These are phyloP conservation scores for Ceratobasidium sp. DNA, from an alignment of 1,284 basidiomycete species.

Conservation along the genomic window DNA sequence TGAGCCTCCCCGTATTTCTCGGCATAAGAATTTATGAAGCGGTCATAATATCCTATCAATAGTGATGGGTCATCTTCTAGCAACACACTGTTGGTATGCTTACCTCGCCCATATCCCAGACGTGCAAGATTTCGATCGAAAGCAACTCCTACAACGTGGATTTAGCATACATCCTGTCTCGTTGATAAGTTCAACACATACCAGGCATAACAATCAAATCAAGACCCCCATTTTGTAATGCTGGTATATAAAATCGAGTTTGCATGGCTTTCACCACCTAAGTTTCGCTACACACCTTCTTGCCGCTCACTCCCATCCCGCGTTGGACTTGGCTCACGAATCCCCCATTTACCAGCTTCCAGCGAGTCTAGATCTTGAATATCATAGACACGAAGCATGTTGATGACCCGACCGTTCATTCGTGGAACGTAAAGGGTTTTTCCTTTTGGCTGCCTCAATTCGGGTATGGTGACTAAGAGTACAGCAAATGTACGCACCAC, in stretches of 20 bases:
- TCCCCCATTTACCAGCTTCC: conserved; percentile 42
- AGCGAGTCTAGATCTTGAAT: conserved; percentile 37
- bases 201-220: conserved; percentile 44
- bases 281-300: conserved; percentile 18
- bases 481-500: background rate
- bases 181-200: background rate
- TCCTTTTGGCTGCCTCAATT: background rate
- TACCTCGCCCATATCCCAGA: conserved; percentile 43
- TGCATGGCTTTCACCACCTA: conserved; percentile 5
- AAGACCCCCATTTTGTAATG: conserved; percentile 22
- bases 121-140: conserved; percentile 41
- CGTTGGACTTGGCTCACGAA: conserved; percentile 41
- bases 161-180: background rate
- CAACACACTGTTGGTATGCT: background rate
- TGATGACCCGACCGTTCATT: conserved; percentile 39
- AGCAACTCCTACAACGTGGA: conserved; percentile 38
- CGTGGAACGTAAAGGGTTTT: conserved; percentile 44
- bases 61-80: no score
- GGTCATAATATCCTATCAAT: conserved; percentile 35
- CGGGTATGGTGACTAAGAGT: background rate
- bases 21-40: conserved; percentile 38
- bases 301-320: conserved; percentile 36
- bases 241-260: background rate
- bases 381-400: conserved; percentile 43
- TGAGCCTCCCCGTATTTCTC: conserved; percentile 17